A percentile compares a stretch with the other conserved stretches of the same genome.
Evolutionary conservation across 176 grass and related monocot genomes (phyloP).

Genomic region (Ensete ventricosum): DNA sequence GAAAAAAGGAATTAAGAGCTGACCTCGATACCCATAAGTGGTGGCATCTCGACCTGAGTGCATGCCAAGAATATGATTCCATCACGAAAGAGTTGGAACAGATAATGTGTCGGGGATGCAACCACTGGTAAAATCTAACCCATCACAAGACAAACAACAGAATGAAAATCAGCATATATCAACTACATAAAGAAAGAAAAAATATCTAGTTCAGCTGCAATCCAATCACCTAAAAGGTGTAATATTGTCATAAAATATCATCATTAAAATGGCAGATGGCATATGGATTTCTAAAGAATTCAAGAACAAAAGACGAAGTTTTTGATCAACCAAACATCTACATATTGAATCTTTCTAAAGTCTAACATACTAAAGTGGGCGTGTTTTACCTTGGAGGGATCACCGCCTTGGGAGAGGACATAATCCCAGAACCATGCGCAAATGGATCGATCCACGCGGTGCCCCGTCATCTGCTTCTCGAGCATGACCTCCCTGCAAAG

Average conservation of each 20-base stretch:
- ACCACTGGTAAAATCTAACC: constrained; percentile 61
- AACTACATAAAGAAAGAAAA: background rate
- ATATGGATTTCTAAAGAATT: too few relatives aligned
- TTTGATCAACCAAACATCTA: background rate
- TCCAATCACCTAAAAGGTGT: background rate
- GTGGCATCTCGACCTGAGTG: constrained; percentile 81
- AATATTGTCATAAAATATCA: background rate
- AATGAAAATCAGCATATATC: background rate
- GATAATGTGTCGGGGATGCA: constrained; percentile 81
- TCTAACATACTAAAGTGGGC: too few relatives aligned
- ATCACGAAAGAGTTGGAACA: constrained; percentile 60
- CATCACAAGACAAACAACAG: constrained; percentile 4
- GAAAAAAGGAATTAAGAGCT: background rate
- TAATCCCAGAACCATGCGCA: constrained; percentile 88
- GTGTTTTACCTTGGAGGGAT: constrained; percentile 53
- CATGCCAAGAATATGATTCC: constrained; percentile 75
- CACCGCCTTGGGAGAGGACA: constrained; percentile 51
- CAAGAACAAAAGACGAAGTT: background rate
- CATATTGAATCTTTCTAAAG: background rate
- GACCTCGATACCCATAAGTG: constrained; percentile 76
- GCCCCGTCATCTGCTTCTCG: constrained; percentile 87
- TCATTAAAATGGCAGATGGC: too few relatives aligned
- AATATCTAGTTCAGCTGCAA: background rate
- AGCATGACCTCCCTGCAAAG: constrained; percentile 75
- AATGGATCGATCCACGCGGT: constrained; percentile 80